Percentiles rank a stretch among this genome's conserved stretches.
Conservation (phyloP, 441 rosid genomes). For the Iberis amara region DNA sequence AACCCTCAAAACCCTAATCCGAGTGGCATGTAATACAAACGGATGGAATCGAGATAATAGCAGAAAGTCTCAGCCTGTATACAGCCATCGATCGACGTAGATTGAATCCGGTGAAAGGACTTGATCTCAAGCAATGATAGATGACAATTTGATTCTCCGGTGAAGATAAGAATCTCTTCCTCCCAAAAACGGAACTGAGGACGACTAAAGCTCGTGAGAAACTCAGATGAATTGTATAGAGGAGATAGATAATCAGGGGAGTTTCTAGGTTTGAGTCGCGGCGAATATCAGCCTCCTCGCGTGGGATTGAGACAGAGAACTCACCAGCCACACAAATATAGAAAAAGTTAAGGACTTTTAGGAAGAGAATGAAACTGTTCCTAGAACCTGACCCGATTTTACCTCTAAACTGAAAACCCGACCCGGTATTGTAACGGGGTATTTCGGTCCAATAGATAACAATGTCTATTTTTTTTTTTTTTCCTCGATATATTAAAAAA, state of each 20-base stretch:
- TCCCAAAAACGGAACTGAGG: neutral
- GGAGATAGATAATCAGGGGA: neutral
- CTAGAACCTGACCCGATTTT: slow-evolving; percentile 17
- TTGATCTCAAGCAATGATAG: slow-evolving; percentile 4
- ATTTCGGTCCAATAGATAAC: neutral
- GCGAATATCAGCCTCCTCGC: slow-evolving; percentile 18
- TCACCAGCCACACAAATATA: slow-evolving; percentile 21
- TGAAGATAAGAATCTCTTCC: neutral
- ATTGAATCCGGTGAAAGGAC: slow-evolving; percentile 2
- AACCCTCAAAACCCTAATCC: slow-evolving; percentile 30
- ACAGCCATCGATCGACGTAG: slow-evolving; percentile 12
- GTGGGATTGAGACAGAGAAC: slow-evolving; percentile 11
- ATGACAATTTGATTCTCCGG: slow-evolving; percentile 1
- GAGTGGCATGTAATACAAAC: slow-evolving; percentile 21
- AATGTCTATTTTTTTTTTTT: too few relatives aligned
- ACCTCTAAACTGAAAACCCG: neutral
- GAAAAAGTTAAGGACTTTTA: neutral
- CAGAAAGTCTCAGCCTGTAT: slow-evolving; percentile 23
- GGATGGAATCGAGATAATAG: slow-evolving; percentile 1
- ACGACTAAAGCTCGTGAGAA: neutral
- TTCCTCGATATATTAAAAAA: too few relatives aligned
- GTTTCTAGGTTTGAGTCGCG: slow-evolving; percentile 25
- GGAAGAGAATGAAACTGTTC: slow-evolving; percentile 9
- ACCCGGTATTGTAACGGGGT: neutral
- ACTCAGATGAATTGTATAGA: neutral